These are phyloP conservation scores for Boletus barrowsii DNA, from an alignment of 768 basidiomycete species.

Conservation along the genomic window DNA sequence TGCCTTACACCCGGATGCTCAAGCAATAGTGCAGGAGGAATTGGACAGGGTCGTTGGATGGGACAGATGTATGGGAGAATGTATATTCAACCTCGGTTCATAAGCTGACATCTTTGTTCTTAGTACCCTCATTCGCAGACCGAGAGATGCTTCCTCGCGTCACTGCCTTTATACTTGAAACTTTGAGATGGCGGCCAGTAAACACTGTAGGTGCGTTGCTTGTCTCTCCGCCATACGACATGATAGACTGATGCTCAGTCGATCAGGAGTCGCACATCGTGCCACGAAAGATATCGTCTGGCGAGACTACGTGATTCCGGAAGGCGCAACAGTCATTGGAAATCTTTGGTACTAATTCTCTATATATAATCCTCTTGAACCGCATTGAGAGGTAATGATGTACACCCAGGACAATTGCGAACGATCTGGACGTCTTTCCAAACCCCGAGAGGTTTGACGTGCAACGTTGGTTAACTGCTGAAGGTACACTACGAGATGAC, in stretches of 20 bases:
- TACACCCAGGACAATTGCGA: conserved; percentile 5
- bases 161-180: conserved; percentile 1
- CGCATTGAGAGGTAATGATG: not conserved
- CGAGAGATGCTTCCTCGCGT: conserved; percentile 1
- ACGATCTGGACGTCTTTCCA: conserved; percentile 3
- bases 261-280: conserved; percentile 1
- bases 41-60: conserved; percentile 3
- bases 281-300: conserved; percentile 4
- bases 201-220: not conserved
- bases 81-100: too few relatives aligned
- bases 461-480: conserved; percentile 1
- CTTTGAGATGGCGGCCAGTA: conserved; percentile 3
- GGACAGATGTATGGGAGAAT: conserved; percentile 5
- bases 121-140: conserved; percentile 8
- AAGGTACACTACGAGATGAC: conserved; percentile 1
- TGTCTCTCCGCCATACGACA: not conserved
- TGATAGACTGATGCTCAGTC: not conserved
- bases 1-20: conserved; percentile 4
- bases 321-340: conserved; percentile 4
- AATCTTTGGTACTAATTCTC: conserved; percentile 1
- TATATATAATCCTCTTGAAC: not conserved
- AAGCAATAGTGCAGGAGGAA: conserved; percentile 7
- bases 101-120: not conserved
- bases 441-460: conserved; percentile 5
- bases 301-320: conserved; percentile 5